A percentile compares a stretch with the other conserved stretches of the same genome.
These are phyloP conservation scores for Eimeria tenella DNA, from an alignment of 169 alveolate species.

Conservation along the genomic window DNA sequence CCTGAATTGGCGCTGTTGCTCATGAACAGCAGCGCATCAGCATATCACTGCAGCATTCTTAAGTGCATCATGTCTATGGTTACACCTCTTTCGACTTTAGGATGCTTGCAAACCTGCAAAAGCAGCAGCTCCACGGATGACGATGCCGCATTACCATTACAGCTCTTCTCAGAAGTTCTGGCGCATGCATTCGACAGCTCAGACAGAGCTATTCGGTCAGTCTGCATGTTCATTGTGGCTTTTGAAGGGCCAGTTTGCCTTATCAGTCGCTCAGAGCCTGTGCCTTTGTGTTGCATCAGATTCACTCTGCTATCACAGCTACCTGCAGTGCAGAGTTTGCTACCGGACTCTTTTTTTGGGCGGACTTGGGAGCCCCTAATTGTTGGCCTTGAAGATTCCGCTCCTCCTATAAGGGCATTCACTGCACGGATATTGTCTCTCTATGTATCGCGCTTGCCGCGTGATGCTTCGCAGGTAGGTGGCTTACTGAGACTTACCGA, in stretches of 20 bases:
- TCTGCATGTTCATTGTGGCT: background rate
- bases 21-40: slow-evolving; percentile 59
- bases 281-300: slow-evolving; percentile 10
- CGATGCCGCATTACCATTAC: slow-evolving; percentile 26
- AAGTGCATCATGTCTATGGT: slow-evolving; percentile 57
- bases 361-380: slow-evolving; percentile 35
- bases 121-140: slow-evolving; percentile 28
- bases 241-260: background rate
- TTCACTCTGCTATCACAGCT: slow-evolving; percentile 58
- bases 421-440: slow-evolving; percentile 47
- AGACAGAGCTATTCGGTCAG: slow-evolving; percentile 54
- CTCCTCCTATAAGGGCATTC: slow-evolving; percentile 53
- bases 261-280: background rate
- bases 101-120: background rate
- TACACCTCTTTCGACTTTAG: slow-evolving; percentile 37
- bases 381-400: slow-evolving; percentile 46
- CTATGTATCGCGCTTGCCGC: slow-evolving; percentile 39
- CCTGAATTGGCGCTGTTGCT: slow-evolving; percentile 61
- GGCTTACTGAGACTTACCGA: background rate
- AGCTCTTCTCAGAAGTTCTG: slow-evolving; percentile 39
- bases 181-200: slow-evolving; percentile 39
- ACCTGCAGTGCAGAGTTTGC: slow-evolving; percentile 59
- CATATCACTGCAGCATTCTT: slow-evolving; percentile 61
- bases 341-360: slow-evolving; percentile 36
- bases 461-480: slow-evolving; percentile 47